These are phyloP conservation scores for Daedalea quercina DNA, from an alignment of 768 basidiomycete genomes.

Conservation along the genomic window DNA sequence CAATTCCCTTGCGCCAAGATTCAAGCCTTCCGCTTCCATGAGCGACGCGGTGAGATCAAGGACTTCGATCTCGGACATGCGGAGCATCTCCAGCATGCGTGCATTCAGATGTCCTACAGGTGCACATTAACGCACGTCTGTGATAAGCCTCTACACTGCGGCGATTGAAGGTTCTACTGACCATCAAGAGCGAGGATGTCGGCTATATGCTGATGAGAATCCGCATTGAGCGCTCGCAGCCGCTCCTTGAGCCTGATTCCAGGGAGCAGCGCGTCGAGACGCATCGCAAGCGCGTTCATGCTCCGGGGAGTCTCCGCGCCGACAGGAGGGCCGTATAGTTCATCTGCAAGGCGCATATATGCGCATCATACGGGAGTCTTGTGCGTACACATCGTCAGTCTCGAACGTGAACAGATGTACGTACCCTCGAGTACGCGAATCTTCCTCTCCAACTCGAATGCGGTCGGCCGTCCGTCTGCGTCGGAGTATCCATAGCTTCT, in stretches of 20 bases:
- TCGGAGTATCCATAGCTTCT: not conserved
- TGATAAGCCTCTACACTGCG: not conserved
- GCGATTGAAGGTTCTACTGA: not conserved
- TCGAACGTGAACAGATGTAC: not conserved
- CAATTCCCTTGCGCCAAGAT: slow-evolving; percentile 36
- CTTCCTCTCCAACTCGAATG: slow-evolving; percentile 12
- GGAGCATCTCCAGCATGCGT: slow-evolving; percentile 37
- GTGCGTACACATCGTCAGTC: not conserved
- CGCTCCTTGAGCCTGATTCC: slow-evolving; percentile 42
- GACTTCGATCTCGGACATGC: slow-evolving; percentile 36
- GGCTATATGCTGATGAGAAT: slow-evolving; percentile 38
- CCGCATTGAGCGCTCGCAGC: slow-evolving; percentile 23
- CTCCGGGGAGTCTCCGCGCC: slow-evolving; percentile 36
- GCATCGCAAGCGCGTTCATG: slow-evolving; percentile 28
- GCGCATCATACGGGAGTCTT: not conserved
- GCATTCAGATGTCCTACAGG: slow-evolving; percentile 40
- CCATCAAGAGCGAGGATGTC: slow-evolving; percentile 22
- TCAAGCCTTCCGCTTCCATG: slow-evolving; percentile 41
- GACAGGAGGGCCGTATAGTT: slow-evolving; percentile 34
- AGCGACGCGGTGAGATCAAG: slow-evolving; percentile 43
- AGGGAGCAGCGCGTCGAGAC: slow-evolving; percentile 37
- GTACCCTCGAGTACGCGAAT: slow-evolving; percentile 29
- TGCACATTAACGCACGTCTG: not conserved
- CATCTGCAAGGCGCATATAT: slow-evolving; percentile 24
- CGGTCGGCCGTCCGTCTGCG: not conserved